phyloP scores from a whole-genome alignment of 2,329 filamentous ascomycete species.

The Metarhizium guizhouense region DNA sequence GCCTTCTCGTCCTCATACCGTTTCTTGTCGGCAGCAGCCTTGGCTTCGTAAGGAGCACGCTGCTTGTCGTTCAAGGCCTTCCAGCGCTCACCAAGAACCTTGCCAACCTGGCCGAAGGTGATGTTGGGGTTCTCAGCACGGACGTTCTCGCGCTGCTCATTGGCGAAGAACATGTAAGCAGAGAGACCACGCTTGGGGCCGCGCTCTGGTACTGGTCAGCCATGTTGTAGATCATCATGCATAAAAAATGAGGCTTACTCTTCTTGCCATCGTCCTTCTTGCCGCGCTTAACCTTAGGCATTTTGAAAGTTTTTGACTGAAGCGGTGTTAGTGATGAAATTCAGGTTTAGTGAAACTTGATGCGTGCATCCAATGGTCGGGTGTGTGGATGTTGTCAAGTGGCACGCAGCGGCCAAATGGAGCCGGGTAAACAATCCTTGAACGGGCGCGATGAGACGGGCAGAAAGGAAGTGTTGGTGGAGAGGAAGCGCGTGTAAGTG shows the following conservation, averaged over 20 bases:
- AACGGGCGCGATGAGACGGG: background rate
- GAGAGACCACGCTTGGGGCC: constrained; percentile 98
- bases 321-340: constrained; percentile 11
- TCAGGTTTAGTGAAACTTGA: background rate
- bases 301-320: constrained; percentile 30
- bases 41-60: constrained; percentile 87
- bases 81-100: constrained; percentile 97
- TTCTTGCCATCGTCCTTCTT: constrained; percentile 52
- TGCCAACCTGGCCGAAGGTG: constrained; percentile 97
- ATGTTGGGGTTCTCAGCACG: constrained; percentile 97
- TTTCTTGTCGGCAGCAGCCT: constrained; percentile 97
- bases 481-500: constrained; percentile 1
- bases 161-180: constrained; percentile 99
- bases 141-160: constrained; percentile 96
- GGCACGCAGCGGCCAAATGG: background rate
- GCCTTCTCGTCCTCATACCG: constrained; percentile 98
- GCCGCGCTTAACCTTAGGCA: constrained; percentile 53
- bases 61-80: constrained; percentile 94
- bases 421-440: background rate
- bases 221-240: constrained; percentile 4
- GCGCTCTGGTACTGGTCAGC: constrained; percentile 26
- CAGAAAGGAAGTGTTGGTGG: background rate
- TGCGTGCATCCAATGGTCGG: background rate
- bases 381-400: background rate
- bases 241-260: constrained; percentile 33